Evolutionary conservation across 2,329 filamentous ascomycete species (phyloP), one percentile per base, ranked within the genome.

Genomic region (Ophiostoma pallidulum): DNA sequence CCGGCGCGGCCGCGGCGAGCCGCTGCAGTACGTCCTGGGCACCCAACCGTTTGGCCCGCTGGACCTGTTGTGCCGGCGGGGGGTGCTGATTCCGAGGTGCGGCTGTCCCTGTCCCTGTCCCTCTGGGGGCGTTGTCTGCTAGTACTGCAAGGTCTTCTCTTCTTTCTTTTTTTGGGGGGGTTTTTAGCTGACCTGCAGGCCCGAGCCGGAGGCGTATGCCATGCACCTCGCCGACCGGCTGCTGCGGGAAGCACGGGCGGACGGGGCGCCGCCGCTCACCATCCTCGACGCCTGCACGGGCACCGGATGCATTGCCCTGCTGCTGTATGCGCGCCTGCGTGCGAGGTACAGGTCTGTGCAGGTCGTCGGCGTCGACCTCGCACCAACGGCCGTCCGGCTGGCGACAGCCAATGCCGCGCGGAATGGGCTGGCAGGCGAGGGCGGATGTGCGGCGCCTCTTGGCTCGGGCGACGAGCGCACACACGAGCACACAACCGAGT

Each of bases 261-360:
- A 22, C 32, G 36, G n/a, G n/a, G 7, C 14, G 5, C 10, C 24
- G 2, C 16, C 48, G 14, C 56, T 94, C 12, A 74, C 72, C 12
- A 69, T 97, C 35, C 64, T 96, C 8, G 92, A 98, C 63, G 71
- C 96, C 26, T 97, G 92, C 64, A 90, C 88, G 0, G 92, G 92
- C 9, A 87, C 86, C 5, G 92, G 92, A 4, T 96, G 91, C 65
- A 94, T 97, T 53, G 77, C 88, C 0, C 74, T 97, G 8, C 71
- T 95, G 7, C 78, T 84, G 52, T 70, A 80, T 31, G 71, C 82
- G 9, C 73, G 88, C 32, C 64, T 64, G 16, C 49, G 60, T 3
- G n/a, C 3, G 57, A 26, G 28, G 56, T 60, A 63, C 18, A 63
- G 69, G 43, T 56, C 54, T 0, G 55, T 86, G 8, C 62, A 67